A percentile compares a stretch with the other conserved stretches of the same genome.
These are phyloP conservation scores for Chlorencoelia australis DNA, from an alignment of 2,329 filamentous ascomycete genomes.

Conservation along the genomic window DNA sequence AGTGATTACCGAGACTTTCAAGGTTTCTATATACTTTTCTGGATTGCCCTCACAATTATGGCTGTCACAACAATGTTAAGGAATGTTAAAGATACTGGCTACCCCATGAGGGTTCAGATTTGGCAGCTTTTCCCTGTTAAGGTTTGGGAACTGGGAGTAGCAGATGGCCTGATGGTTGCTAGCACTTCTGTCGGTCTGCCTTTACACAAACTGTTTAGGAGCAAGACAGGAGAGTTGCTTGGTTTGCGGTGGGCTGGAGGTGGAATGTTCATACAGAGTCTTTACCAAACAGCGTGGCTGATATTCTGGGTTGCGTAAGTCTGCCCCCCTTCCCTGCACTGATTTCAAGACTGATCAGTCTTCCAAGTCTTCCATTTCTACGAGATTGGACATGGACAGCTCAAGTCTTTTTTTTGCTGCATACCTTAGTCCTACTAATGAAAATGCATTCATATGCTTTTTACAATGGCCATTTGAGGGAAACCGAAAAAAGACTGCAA, in stretches of 20 bases:
- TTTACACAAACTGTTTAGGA: conserved; percentile 59
- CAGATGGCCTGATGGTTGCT: conserved; percentile 76
- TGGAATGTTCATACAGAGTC: conserved; percentile 74
- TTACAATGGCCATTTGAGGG: conserved; percentile 91
- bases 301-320: conserved; percentile 63
- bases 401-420: conserved; percentile 87
- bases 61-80: conserved; percentile 87
- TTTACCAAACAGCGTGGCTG: conserved; percentile 74
- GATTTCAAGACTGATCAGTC: conserved; percentile 9
- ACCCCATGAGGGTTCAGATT: conserved; percentile 73
- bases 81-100: conserved; percentile 89
- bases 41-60: conserved; percentile 96
- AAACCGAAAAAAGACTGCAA: conserved; percentile 71
- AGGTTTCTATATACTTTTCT: conserved; percentile 97
- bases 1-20: conserved; percentile 92
- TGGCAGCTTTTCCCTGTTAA: conserved; percentile 85
- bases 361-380: conserved; percentile 60
- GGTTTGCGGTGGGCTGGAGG: conserved; percentile 62
- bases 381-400: conserved; percentile 94
- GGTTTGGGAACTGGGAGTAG: conserved; percentile 74
- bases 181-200: conserved; percentile 64
- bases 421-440: conserved; percentile 88
- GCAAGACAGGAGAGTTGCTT: conserved; percentile 36
- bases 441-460: conserved; percentile 99
- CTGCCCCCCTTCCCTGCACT: neutral